A percentile compares a stretch with the other conserved stretches of the same genome.
phyloP scores from a whole-genome alignment of 2,329 filamentous ascomycete species.

The Aureobasidium vineae region DNA sequence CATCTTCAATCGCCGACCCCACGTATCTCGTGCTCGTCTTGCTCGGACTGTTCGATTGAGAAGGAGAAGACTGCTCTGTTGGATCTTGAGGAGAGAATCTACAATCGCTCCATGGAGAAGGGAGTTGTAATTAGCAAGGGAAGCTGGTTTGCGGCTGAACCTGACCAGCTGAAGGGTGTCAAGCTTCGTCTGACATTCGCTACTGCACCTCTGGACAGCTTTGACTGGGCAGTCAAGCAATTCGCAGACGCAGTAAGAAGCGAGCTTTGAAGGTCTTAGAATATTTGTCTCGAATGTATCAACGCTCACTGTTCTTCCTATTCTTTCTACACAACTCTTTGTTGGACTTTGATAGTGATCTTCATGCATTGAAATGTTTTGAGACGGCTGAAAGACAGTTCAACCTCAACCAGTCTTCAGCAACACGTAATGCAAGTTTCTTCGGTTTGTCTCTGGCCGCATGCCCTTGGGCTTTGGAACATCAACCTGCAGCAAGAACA shows the following conservation, averaged over 20 bases:
- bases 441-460: background rate
- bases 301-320: background rate
- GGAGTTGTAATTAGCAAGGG: conserved; percentile 18
- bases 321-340: background rate
- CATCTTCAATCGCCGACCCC: conserved; percentile 1
- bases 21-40: background rate
- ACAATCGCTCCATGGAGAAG: conserved; percentile 16
- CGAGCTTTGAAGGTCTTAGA: background rate
- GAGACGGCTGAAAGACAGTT: background rate
- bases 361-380: background rate
- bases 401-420: background rate
- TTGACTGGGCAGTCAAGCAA: conserved; percentile 19
- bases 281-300: background rate
- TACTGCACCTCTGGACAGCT: conserved; percentile 16
- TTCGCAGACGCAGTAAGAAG: conserved; percentile 12
- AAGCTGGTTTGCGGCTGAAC: conserved; percentile 13
- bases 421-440: background rate
- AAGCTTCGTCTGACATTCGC: conserved; percentile 17
- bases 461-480: background rate
- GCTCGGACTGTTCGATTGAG: background rate
- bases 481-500: background rate
- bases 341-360: background rate
- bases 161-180: conserved; percentile 5
- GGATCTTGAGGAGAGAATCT: conserved; percentile 15
- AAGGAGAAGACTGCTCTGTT: conserved; percentile 9